Conservation (phyloP, 192 early-diverging fungal genomes). For the Chytriomyces sp. region DNA sequence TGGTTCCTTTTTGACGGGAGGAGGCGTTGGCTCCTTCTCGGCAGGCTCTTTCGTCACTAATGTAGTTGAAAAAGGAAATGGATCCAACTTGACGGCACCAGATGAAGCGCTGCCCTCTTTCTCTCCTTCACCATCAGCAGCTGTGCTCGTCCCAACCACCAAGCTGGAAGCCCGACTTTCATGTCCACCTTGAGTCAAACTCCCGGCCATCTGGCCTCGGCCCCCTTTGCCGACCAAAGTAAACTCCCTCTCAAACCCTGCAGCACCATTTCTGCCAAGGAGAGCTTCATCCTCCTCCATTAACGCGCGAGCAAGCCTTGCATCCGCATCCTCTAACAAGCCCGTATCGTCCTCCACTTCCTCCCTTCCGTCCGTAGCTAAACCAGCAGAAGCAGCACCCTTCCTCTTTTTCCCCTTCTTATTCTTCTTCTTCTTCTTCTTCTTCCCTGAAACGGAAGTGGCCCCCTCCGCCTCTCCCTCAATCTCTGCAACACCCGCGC, state of each 20-base stretch:
- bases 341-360: not conserved
- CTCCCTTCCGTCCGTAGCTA: not conserved
- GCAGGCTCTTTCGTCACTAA: no score
- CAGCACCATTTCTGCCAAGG: not conserved
- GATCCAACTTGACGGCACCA: no score
- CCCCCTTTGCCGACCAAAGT: not conserved
- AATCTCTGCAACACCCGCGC: not conserved
- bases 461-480: not conserved
- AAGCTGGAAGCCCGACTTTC: not conserved
- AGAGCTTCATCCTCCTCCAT: not conserved
- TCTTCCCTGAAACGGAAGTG: not conserved
- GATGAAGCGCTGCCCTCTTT: no score
- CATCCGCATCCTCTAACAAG: no score
- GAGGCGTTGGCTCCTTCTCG: no score
- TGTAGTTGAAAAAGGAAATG: no score
- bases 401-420: not conserved
- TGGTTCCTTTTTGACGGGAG: no score
- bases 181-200: not conserved
- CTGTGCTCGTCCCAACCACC: no score
- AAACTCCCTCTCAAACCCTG: not conserved
- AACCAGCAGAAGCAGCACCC: not conserved
- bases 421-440: not conserved
- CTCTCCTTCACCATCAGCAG: no score
- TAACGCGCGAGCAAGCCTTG: no score
- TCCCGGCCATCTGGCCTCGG: not conserved